phyloP scores from a whole-genome alignment of 495 filamentous ascomycete genomes.

The Viridothelium virens region DNA sequence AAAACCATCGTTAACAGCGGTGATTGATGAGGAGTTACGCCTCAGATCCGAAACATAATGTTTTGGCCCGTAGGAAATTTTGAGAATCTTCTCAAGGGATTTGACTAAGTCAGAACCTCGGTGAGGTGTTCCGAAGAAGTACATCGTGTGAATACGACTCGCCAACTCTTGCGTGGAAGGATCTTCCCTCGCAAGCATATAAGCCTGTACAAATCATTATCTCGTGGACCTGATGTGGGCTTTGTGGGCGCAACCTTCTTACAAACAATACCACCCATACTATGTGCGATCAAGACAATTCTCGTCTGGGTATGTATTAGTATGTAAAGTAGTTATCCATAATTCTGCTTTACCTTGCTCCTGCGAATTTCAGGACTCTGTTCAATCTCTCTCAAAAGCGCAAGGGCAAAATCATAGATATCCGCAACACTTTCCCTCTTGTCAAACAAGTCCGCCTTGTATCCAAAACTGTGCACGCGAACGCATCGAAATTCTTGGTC shows the following conservation, averaged over 20 bases:
- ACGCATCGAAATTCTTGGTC: constrained; percentile 31
- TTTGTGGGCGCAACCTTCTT: constrained; percentile 31
- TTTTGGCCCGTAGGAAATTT: not conserved
- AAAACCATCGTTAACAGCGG: constrained; percentile 15
- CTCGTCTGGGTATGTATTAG: too few relatives aligned
- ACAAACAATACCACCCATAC: constrained; percentile 37
- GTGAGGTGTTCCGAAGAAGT: constrained; percentile 49
- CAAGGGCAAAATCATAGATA: constrained; percentile 18
- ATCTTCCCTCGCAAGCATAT: constrained; percentile 28
- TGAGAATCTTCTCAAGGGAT: constrained; percentile 37
- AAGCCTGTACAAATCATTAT: constrained; percentile 11
- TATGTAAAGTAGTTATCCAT: too few relatives aligned
- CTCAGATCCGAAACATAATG: constrained; percentile 15
- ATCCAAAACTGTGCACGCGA: constrained; percentile 38
- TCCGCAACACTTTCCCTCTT: constrained; percentile 14
- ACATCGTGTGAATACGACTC: constrained; percentile 38
- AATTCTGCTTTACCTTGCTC: too few relatives aligned
- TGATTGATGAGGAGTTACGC: not conserved
- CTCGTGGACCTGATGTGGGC: too few relatives aligned
- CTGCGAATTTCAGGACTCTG: not conserved
- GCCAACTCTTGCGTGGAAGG: constrained; percentile 27
- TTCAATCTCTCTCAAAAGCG: constrained; percentile 13
- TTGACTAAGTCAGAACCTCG: constrained; percentile 42
- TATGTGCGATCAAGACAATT: constrained; percentile 21
- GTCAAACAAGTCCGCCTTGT: constrained; percentile 21